Conservation (phyloP, 1,284 basidiomycete species). For the Moesziomyces globuligerus region DNA sequence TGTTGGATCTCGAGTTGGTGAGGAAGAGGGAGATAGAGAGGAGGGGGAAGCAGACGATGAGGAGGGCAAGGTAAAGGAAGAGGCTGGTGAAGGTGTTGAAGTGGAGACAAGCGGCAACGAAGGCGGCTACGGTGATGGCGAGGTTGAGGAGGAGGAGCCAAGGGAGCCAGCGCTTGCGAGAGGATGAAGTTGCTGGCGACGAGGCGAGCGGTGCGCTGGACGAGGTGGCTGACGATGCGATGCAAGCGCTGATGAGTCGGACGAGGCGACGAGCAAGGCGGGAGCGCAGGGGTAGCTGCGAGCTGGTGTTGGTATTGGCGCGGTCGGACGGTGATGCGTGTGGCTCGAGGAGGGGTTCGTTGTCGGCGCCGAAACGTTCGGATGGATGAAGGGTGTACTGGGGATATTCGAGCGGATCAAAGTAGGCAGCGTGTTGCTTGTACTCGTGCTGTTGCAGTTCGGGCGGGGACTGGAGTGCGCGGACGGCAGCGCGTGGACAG, state of each 20-base stretch:
- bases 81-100: conserved; percentile 38
- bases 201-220: background rate
- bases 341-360: conserved; percentile 14
- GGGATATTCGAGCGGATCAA: conserved; percentile 2
- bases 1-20: conserved; percentile 2
- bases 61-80: conserved; percentile 32
- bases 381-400: conserved; percentile 15
- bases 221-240: background rate
- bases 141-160: conserved; percentile 17
- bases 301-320: background rate
- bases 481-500: conserved; percentile 18
- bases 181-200: background rate
- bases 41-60: conserved; percentile 31
- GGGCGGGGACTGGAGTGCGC: conserved; percentile 16
- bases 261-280: conserved; percentile 1
- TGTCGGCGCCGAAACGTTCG: conserved; percentile 6
- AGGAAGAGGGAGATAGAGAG: conserved; percentile 21
- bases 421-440: conserved; percentile 20
- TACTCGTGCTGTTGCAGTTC: conserved; percentile 14
- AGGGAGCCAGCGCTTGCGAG: conserved; percentile 21
- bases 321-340: background rate
- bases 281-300: background rate
- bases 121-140: conserved; percentile 7
- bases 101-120: conserved; percentile 35
- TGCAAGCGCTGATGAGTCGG: background rate